Percentiles rank a stretch among this genome's conserved stretches.
Conservation (phyloP, 495 filamentous ascomycete species). For the Penicillium crystallinum region DNA sequence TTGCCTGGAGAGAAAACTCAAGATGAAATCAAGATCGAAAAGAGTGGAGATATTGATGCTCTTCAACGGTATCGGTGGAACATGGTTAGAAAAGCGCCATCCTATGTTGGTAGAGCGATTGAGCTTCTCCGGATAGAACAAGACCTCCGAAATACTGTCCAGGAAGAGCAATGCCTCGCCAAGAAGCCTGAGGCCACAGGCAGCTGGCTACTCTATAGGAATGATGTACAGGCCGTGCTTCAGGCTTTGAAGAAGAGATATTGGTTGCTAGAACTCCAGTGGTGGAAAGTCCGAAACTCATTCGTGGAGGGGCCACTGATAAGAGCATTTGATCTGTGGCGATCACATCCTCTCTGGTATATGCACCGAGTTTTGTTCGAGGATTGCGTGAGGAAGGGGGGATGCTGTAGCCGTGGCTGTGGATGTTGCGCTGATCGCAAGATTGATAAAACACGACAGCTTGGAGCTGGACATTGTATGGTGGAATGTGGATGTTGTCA, state of each 20-base stretch:
- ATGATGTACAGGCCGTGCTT: not conserved
- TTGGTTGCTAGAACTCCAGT: not conserved
- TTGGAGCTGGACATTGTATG: constrained; percentile 6
- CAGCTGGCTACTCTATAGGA: not conserved
- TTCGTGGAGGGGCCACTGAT: not conserved
- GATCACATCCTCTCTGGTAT: constrained; percentile 8
- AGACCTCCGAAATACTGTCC: not conserved
- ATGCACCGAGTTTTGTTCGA: constrained; percentile 1
- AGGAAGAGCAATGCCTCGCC: not conserved
- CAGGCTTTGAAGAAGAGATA: not conserved
- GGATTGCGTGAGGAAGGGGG: not conserved
- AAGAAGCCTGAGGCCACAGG: not conserved
- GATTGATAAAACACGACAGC: not conserved
- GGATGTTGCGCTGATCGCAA: not conserved
- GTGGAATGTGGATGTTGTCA: constrained; percentile 6
- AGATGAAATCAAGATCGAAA: not conserved
- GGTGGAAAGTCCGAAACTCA: not conserved
- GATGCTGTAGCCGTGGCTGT: constrained; percentile 3
- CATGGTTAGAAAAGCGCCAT: not conserved
- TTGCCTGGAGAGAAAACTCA: not conserved
- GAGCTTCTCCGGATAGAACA: not conserved
- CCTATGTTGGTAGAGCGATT: not conserved
- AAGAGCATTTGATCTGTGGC: constrained; percentile 6
- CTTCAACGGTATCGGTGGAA: not conserved
- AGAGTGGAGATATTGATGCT: not conserved